A percentile compares a stretch with the other conserved stretches of the same genome.
Evolutionary conservation across 345 rosid genomes (phyloP).

Genomic region (Salix udensis): DNA sequence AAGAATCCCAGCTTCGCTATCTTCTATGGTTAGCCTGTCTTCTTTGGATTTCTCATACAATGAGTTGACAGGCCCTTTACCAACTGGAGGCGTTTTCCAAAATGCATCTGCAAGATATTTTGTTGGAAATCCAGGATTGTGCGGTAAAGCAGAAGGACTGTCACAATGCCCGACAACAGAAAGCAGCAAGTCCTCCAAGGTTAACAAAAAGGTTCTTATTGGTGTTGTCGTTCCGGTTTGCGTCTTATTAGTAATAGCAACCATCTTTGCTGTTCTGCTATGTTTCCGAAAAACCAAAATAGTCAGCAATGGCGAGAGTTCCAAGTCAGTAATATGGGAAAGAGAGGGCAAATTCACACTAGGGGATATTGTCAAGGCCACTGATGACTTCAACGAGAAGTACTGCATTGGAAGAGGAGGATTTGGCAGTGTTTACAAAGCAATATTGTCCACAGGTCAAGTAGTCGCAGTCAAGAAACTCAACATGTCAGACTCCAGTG

Average conservation of each 20-base stretch:
- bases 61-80: constrained; percentile 45
- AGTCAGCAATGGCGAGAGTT: background rate
- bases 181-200: constrained; percentile 18
- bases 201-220: constrained; percentile 28
- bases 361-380: constrained; percentile 52
- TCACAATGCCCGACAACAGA: constrained; percentile 26
- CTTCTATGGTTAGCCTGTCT: constrained; percentile 44
- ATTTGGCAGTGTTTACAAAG: constrained; percentile 60
- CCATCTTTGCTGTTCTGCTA: constrained; percentile 10
- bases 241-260: constrained; percentile 22
- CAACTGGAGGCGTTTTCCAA: constrained; percentile 38
- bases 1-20: constrained; percentile 41
- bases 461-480: constrained; percentile 56
- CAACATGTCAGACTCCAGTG: constrained; percentile 32
- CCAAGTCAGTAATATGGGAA: constrained; percentile 48
- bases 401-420: constrained; percentile 68
- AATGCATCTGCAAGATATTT: constrained; percentile 38
- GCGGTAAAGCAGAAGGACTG: constrained; percentile 48
- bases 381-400: constrained; percentile 42
- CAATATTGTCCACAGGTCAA: constrained; percentile 39
- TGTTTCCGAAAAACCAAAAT: constrained; percentile 12
- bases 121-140: constrained; percentile 50
- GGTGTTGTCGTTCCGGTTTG: constrained; percentile 39
- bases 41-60: constrained; percentile 55
- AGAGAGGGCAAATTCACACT: constrained; percentile 55